Evolutionary conservation across 1,139 yeast genomes (phyloP), one percentile per base, ranked within the genome.

Genomic region (Lodderomyces theae): DNA sequence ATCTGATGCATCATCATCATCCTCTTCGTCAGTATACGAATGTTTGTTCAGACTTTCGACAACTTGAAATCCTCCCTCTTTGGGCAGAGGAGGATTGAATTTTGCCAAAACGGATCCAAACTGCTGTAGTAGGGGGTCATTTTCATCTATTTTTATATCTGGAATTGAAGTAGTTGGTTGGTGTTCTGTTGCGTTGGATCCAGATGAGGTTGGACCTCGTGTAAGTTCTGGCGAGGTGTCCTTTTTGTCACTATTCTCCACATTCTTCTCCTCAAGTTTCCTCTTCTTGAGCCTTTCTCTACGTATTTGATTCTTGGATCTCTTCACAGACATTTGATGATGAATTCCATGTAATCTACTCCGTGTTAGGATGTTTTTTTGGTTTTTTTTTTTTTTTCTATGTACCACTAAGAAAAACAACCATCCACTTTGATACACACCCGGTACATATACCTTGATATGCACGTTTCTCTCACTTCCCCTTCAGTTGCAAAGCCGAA

Each of bases 271-370:
- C 9, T 44, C 44, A 7, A 60, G 42, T 53, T 74, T 80, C 51
- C 75, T 64, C 45, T 60, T 71, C 59, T 81, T 82, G 9, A 73
- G 77, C 52, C 69, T 69, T 52, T 80, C 86, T 41, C 89, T 66
- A 43, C 90, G 69, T 37, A 80, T 61, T 61, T 82, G 89, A 51
- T 80, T 80, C 63, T 79, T 80, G 4, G 79, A 63, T 49, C 79
- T 65, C 42, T 63, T 60, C 12, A 52, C 57, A 12, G 35, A 12
- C 35, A 33, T 37, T 37, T n/a, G 17, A 22, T 13, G 34, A 19
- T 28, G 32, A 28, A 5, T n/a, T n/a, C n/a, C n/a, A n/a, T n/a
- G n/a, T n/a, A n/a, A n/a, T n/a, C n/a, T n/a, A n/a, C n/a, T n/a
- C n/a, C n/a, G n/a, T n/a, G n/a, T n/a, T n/a, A n/a, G n/a, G n/a